A percentile compares a stretch with the other conserved stretches of the same genome.
Evolutionary conservation across 495 filamentous ascomycete genomes (phyloP).

Genomic region (Aspergillus panamensis): DNA sequence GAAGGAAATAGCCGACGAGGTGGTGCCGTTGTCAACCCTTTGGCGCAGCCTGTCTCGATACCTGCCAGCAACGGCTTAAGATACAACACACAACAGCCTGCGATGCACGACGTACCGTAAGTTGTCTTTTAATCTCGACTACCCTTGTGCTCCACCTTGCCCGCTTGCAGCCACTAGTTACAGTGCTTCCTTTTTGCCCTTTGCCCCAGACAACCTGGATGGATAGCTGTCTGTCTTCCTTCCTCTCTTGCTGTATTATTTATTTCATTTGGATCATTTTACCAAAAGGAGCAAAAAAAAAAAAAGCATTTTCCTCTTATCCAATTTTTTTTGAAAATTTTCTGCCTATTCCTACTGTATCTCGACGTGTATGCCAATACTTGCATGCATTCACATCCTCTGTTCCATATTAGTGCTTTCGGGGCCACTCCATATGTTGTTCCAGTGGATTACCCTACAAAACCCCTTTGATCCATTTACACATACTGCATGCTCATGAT

Average conservation of each 20-base stretch:
- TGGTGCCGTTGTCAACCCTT: constrained; percentile 33
- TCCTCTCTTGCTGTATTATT: constrained; percentile 9
- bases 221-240: constrained; percentile 4
- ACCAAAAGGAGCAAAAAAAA: no score
- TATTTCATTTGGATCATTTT: background rate
- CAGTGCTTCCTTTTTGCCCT: constrained; percentile 36
- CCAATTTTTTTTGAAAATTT: constrained; percentile 16
- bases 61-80: constrained; percentile 46
- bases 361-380: constrained; percentile 6
- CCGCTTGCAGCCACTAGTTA: constrained; percentile 38
- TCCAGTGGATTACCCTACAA: constrained; percentile 11
- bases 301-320: no score
- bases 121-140: constrained; percentile 44
- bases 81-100: constrained; percentile 45
- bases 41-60: constrained; percentile 38
- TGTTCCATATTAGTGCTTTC: constrained; percentile 13
- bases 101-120: constrained; percentile 48
- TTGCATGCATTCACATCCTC: constrained; percentile 18
- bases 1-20: constrained; percentile 43
- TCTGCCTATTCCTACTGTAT: constrained; percentile 17
- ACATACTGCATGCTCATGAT: constrained; percentile 20
- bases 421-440: constrained; percentile 9
- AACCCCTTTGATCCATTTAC: constrained; percentile 9
- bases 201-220: constrained; percentile 33
- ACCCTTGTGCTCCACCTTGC: constrained; percentile 35